Percentiles rank a stretch among this genome's conserved stretches.
Conservation (phyloP, 2,329 filamentous ascomycete species). For the Tolypocladium pustulatum region DNA sequence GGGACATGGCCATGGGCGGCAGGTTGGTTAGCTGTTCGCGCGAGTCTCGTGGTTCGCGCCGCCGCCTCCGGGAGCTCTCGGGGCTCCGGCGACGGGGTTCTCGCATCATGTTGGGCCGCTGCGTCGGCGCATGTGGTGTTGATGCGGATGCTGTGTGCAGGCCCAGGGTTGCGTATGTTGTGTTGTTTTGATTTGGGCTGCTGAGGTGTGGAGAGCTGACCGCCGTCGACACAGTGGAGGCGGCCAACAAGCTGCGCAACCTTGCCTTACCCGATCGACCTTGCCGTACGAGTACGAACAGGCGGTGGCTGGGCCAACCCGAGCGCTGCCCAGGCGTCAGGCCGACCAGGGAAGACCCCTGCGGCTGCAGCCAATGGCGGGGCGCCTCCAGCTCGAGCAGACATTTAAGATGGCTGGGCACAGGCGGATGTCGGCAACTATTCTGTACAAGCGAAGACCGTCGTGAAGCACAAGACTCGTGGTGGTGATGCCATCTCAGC, state of each 20-base stretch:
- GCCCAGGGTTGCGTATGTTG: neutral
- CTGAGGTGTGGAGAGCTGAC: neutral
- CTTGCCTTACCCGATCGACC: too few species aligned
- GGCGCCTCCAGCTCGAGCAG: neutral
- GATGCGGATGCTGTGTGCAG: neutral
- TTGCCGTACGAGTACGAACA: neutral
- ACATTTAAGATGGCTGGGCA: neutral
- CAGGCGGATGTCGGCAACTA: neutral
- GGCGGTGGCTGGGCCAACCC: neutral
- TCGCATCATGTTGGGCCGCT: constrained; percentile 37
- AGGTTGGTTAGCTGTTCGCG: constrained; percentile 16
- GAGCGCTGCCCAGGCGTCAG: neutral
- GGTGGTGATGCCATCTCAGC: neutral
- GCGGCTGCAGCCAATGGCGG: neutral
- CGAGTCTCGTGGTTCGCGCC: constrained; percentile 21
- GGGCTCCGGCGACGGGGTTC: constrained; percentile 45
- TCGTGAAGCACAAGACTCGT: neutral
- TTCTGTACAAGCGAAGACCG: too few species aligned
- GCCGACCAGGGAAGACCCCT: neutral
- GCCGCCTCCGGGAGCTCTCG: constrained; percentile 42
- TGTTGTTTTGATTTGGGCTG: neutral
- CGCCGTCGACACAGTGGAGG: neutral
- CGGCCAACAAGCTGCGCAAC: too few species aligned
- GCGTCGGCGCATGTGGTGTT: constrained; percentile 10
- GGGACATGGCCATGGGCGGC: constrained; percentile 8